Conservation (phyloP, 352 stramenopile species). For the Phytopythium litorale region DNA sequence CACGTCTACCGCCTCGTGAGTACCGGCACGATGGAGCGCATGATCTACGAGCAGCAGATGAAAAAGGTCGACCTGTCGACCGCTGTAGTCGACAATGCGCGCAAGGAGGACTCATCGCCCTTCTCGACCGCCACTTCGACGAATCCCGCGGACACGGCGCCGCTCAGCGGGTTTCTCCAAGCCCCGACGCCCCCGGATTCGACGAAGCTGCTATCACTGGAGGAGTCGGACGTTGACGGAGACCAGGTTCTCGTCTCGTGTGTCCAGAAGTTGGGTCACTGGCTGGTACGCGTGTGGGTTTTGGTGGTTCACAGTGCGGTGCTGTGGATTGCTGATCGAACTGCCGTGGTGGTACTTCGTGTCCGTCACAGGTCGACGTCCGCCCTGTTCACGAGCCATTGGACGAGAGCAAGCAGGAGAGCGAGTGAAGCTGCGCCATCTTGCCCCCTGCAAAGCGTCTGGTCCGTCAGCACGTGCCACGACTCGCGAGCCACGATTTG, state of each 20-base stretch:
- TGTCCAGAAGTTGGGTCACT: slow-evolving; percentile 45
- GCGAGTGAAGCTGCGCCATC: neutral
- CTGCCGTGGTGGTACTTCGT: neutral
- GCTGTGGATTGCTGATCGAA: slow-evolving; percentile 5
- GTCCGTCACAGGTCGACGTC: slow-evolving; percentile 31
- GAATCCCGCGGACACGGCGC: slow-evolving; percentile 11
- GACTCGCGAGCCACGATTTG: neutral
- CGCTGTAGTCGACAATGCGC: slow-evolving; percentile 64
- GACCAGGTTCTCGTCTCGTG: slow-evolving; percentile 64
- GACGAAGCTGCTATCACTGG: slow-evolving; percentile 21
- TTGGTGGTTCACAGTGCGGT: neutral
- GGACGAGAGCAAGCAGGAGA: slow-evolving; percentile 16
- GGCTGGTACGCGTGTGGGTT: slow-evolving; percentile 40
- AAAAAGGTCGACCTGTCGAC: slow-evolving; percentile 82
- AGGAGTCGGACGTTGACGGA: slow-evolving; percentile 31
- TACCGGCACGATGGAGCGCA: slow-evolving; percentile 90
- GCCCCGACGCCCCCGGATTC: slow-evolving; percentile 31
- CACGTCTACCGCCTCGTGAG: slow-evolving; percentile 92
- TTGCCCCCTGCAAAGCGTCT: neutral
- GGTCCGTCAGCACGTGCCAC: no score
- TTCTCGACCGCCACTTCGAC: neutral
- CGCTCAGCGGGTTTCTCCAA: slow-evolving; percentile 61
- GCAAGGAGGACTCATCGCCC: slow-evolving; percentile 2
- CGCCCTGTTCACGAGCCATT: slow-evolving; percentile 33
- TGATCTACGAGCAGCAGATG: slow-evolving; percentile 90